Evolutionary conservation across 2,329 filamentous ascomycete genomes (phyloP).

Genomic region (Penicillium griseofulvum): DNA sequence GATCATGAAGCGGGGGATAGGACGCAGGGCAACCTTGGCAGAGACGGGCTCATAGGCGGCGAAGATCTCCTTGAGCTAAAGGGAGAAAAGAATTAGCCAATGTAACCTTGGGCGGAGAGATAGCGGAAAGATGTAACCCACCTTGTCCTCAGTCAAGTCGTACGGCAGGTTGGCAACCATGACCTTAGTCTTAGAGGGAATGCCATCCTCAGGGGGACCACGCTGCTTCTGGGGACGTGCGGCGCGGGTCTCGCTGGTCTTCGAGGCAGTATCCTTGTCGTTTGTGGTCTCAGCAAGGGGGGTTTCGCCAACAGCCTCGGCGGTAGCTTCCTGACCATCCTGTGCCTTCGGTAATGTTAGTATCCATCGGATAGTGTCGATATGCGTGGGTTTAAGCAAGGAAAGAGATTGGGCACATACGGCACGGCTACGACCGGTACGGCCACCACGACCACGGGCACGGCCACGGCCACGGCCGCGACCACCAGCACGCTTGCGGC

Average conservation of each 20-base stretch:
- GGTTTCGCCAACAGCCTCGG: constrained; percentile 42
- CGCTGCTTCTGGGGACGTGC: constrained; percentile 70
- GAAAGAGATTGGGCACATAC: constrained; percentile 41
- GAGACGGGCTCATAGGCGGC: constrained; percentile 85
- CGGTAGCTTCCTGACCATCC: constrained; percentile 27
- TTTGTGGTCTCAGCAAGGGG: constrained; percentile 61
- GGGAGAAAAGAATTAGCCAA: constrained; percentile 26
- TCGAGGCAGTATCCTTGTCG: constrained; percentile 33
- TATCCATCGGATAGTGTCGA: not conserved
- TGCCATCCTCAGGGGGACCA: constrained; percentile 93
- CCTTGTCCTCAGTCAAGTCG: constrained; percentile 96
- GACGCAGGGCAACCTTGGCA: constrained; percentile 97
- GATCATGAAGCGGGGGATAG: constrained; percentile 99
- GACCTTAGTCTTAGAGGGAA: constrained; percentile 99
- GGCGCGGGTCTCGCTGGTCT: constrained; percentile 46
- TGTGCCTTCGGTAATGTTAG: constrained; percentile 15
- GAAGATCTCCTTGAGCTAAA: constrained; percentile 95
- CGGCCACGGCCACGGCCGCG: constrained; percentile 63
- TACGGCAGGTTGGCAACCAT: constrained; percentile 99
- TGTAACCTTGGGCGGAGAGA: not conserved
- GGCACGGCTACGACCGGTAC: constrained; percentile 62
- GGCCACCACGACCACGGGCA: constrained; percentile 65
- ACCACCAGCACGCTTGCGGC: constrained; percentile 60
- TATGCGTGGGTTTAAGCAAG: not conserved
- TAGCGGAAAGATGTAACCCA: constrained; percentile 44